Conservation (phyloP, 2,329 filamentous ascomycete species). For the Simplicillium aogashimaense region DNA sequence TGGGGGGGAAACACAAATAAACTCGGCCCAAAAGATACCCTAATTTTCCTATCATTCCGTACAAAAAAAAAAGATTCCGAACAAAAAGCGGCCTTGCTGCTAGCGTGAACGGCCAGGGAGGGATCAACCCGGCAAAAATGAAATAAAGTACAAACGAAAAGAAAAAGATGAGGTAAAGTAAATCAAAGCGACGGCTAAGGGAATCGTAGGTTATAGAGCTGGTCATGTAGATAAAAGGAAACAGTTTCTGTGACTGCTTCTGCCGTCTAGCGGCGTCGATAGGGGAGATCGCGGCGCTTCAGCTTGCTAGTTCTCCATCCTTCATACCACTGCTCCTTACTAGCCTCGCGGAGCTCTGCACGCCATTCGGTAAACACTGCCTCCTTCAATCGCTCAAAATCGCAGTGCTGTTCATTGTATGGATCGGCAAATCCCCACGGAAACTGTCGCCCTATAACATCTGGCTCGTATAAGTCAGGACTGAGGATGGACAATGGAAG, state of each 20-base stretch:
- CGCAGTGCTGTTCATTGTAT: slow-evolving; percentile 83
- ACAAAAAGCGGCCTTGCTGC: no score
- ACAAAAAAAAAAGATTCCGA: no score
- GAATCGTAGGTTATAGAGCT: slow-evolving; percentile 3
- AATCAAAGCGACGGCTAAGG: slow-evolving; percentile 5
- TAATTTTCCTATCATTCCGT: no score
- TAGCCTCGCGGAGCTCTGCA: slow-evolving; percentile 78
- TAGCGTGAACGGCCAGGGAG: no score
- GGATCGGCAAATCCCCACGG: slow-evolving; percentile 97
- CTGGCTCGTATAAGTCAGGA: slow-evolving; percentile 80
- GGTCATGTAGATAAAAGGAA: slow-evolving; percentile 3
- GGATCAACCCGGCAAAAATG: neutral
- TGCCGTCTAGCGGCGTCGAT: slow-evolving; percentile 20
- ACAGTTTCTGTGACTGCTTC: slow-evolving; percentile 1
- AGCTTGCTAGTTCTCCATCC: slow-evolving; percentile 75
- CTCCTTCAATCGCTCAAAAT: slow-evolving; percentile 84
- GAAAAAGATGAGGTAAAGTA: slow-evolving; percentile 6
- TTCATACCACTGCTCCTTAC: slow-evolving; percentile 90
- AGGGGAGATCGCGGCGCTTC: slow-evolving; percentile 39
- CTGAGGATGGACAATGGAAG: slow-evolving; percentile 89
- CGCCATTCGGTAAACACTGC: slow-evolving; percentile 92
- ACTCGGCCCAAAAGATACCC: no score
- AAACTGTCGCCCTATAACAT: slow-evolving; percentile 74
- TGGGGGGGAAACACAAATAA: slow-evolving; percentile 10
- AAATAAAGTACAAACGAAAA: slow-evolving; percentile 5